Evolutionary conservation across 2,329 filamentous ascomycete species (phyloP).

Genomic region (Penicillium verrucosum): DNA sequence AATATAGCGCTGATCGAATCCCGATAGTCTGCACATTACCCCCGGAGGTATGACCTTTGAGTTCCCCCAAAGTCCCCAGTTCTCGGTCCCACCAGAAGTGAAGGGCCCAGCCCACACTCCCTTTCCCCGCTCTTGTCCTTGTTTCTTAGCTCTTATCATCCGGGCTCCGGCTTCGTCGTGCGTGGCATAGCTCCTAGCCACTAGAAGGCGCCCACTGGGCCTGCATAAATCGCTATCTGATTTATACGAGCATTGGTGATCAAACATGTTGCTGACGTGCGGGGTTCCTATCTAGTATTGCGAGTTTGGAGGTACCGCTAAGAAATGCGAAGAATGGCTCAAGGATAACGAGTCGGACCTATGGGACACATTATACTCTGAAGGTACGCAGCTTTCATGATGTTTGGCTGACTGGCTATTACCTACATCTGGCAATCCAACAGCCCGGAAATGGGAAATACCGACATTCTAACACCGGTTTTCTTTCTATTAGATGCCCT

Average conservation of each 20-base stretch:
- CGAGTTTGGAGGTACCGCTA: slow-evolving; percentile 93
- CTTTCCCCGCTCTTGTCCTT: background rate
- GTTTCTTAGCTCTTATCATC: background rate
- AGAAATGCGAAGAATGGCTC: slow-evolving; percentile 97
- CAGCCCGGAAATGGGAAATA: background rate
- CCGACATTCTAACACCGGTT: background rate
- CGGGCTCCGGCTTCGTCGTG: background rate
- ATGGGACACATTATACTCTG: slow-evolving; percentile 79
- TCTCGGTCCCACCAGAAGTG: background rate
- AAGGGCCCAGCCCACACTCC: background rate
- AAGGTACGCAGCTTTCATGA: slow-evolving; percentile 54
- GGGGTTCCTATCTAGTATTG: slow-evolving; percentile 82
- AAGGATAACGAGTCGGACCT: slow-evolving; percentile 68
- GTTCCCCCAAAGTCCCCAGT: background rate
- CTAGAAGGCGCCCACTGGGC: background rate
- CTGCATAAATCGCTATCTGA: background rate
- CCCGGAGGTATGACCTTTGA: slow-evolving; percentile 57
- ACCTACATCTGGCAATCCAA: background rate
- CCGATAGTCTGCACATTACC: slow-evolving; percentile 60
- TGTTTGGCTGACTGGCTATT: background rate
- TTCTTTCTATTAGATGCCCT: slow-evolving; percentile 61
- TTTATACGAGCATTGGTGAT: background rate
- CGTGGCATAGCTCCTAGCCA: slow-evolving; percentile 4
- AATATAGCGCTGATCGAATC: slow-evolving; percentile 8
- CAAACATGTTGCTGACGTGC: background rate